These are phyloP conservation scores for Lactarius hengduanensis DNA, from an alignment of 768 basidiomycete genomes.

Conservation along the genomic window DNA sequence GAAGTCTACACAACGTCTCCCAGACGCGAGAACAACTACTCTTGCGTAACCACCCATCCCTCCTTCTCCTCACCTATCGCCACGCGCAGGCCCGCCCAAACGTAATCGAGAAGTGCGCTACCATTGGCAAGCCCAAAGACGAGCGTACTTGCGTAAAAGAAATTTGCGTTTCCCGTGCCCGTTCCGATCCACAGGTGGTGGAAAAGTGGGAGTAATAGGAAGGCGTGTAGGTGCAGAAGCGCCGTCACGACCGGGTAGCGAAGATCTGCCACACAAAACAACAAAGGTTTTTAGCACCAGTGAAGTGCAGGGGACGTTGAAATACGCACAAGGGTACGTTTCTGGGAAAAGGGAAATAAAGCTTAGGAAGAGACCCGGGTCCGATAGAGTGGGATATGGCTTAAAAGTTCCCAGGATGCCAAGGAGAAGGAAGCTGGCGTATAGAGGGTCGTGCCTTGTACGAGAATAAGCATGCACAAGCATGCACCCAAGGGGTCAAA, in stretches of 20 bases:
- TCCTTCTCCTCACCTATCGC: constrained; percentile 59
- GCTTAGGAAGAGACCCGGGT: constrained; percentile 81
- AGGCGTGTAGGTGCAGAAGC: constrained; percentile 79
- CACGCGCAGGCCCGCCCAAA: constrained; percentile 79
- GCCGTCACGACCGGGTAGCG: constrained; percentile 81
- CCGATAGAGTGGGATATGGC: constrained; percentile 87
- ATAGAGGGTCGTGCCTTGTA: constrained; percentile 77
- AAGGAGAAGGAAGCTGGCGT: constrained; percentile 69
- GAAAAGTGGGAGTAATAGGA: constrained; percentile 85
- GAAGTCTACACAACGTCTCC: not conserved
- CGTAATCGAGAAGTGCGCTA: constrained; percentile 74
- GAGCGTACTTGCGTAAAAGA: constrained; percentile 94
- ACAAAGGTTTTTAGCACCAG: not conserved
- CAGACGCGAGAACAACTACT: constrained; percentile 38
- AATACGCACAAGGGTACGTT: constrained; percentile 66
- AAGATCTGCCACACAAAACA: constrained; percentile 54
- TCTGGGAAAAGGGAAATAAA: constrained; percentile 84
- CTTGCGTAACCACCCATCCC: constrained; percentile 58
- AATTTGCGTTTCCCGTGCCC: constrained; percentile 96
- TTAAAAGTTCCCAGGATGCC: constrained; percentile 86
- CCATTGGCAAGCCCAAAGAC: constrained; percentile 91
- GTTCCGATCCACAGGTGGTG: constrained; percentile 88
- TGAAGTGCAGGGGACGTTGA: no score
- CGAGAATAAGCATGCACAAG: constrained; percentile 7
- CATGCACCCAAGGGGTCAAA: not conserved